phyloP scores from a whole-genome alignment of 306 rosid species.

The Leucaena leucocephala region DNA sequence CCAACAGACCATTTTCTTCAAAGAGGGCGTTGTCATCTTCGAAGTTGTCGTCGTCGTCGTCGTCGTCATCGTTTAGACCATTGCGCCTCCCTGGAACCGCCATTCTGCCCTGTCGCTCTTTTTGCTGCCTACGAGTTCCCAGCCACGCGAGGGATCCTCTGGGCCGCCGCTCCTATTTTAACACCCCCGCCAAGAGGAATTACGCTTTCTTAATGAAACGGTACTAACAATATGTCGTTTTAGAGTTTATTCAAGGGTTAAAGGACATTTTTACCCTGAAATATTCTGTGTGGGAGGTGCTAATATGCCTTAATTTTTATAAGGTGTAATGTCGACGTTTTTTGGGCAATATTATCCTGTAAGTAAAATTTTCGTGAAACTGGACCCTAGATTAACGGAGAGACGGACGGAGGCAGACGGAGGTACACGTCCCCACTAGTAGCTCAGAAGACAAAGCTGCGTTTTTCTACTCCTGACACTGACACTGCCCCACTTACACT shows the following conservation, averaged over 20 bases:
- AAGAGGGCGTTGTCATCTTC: constrained; percentile 73
- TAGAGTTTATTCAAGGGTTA: too few relatives aligned
- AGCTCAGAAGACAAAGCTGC: constrained; percentile 41
- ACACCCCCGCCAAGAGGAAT: background rate
- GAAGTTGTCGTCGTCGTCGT: constrained; percentile 52
- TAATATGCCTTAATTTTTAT: too few relatives aligned
- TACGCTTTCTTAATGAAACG: background rate
- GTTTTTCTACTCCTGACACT: constrained; percentile 35
- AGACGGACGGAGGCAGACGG: too few relatives aligned
- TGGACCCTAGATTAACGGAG: too few relatives aligned
- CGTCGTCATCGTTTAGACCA: constrained; percentile 38
- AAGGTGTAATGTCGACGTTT: too few relatives aligned
- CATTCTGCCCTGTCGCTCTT: constrained; percentile 33
- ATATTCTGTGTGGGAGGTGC: too few relatives aligned
- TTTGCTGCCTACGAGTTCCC: background rate
- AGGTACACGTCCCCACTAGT: constrained; percentile 12
- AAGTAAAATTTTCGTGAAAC: too few relatives aligned
- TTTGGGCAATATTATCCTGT: too few relatives aligned
- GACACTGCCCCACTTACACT: constrained; percentile 34
- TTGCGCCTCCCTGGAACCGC: constrained; percentile 72
- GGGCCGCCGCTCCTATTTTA: background rate
- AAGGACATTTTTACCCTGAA: too few relatives aligned
- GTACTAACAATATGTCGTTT: background rate
- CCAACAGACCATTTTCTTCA: constrained; percentile 72
- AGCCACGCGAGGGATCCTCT: background rate